Evolutionary conservation across 2,329 filamentous ascomycete species (phyloP).

Genomic region (Botryotinia narcissicola): DNA sequence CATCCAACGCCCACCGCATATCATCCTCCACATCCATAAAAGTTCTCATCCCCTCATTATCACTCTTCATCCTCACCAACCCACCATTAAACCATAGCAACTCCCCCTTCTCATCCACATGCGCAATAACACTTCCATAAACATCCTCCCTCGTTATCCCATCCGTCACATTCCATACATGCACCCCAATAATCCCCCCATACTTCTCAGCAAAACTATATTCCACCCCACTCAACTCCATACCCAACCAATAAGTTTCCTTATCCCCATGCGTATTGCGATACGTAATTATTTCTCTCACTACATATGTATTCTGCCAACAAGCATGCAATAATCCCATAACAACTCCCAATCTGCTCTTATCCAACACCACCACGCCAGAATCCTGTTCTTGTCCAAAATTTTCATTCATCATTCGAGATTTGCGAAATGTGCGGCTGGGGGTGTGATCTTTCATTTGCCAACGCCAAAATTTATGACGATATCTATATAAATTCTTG

Average conservation of each 20-base stretch:
- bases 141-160: not conserved
- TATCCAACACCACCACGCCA: constrained; percentile 26
- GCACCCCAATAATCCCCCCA: constrained; percentile 43
- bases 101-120: not conserved
- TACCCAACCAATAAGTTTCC: constrained; percentile 47
- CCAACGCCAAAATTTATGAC: constrained; percentile 42
- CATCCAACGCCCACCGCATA: not conserved
- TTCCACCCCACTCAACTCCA: constrained; percentile 42
- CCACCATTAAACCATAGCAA: not conserved
- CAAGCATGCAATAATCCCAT: constrained; percentile 43
- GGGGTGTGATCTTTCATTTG: constrained; percentile 41
- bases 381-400: not conserved
- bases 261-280: constrained; percentile 46
- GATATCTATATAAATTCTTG: constrained; percentile 34
- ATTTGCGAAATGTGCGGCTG: not conserved
- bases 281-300: constrained; percentile 44
- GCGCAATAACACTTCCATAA: not conserved
- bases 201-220: constrained; percentile 46
- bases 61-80: not conserved
- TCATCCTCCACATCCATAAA: not conserved
- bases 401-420: not conserved
- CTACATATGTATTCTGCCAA: constrained; percentile 46
- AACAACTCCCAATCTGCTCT: constrained; percentile 41
- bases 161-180: constrained; percentile 3
- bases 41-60: not conserved